Evolutionary conservation across 2,329 filamentous ascomycete genomes (phyloP).

Genomic region (Neofusicoccum kwambonambiense): DNA sequence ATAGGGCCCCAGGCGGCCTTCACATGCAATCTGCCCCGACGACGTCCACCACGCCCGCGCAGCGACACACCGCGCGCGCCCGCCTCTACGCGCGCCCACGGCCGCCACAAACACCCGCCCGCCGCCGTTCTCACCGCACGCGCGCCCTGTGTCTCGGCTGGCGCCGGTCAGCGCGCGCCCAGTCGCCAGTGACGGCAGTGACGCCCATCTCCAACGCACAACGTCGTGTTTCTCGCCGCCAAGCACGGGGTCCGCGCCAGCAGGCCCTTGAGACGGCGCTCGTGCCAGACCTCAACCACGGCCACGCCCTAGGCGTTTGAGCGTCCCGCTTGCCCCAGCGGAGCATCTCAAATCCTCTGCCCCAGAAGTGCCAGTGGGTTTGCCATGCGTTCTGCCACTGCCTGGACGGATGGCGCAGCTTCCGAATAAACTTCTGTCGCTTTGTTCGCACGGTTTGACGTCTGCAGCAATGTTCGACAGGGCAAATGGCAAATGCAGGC

Average conservation of each 20-base stretch:
- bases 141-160: too few species aligned
- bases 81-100: too few species aligned
- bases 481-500: too few species aligned
- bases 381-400: background rate
- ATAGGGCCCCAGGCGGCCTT: background rate
- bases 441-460: background rate
- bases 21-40: background rate
- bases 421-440: background rate
- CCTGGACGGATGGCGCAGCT: background rate
- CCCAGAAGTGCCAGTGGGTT: background rate
- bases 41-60: too few species aligned
- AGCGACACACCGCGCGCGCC: too few species aligned
- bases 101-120: background rate
- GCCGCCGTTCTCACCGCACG: background rate
- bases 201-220: background rate
- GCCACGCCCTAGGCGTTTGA: background rate
- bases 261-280: slow-evolving; percentile 15
- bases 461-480: too few species aligned
- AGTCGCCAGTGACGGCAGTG: background rate
- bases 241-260: slow-evolving; percentile 9
- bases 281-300: slow-evolving; percentile 10
- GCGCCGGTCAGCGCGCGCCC: background rate
- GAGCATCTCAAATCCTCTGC: slow-evolving; percentile 12
- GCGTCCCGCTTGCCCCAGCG: slow-evolving; percentile 1
- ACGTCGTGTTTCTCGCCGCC: slow-evolving; percentile 15